Conservation (phyloP, 495 filamentous ascomycete species). For the Penicillium bialowiezense region DNA sequence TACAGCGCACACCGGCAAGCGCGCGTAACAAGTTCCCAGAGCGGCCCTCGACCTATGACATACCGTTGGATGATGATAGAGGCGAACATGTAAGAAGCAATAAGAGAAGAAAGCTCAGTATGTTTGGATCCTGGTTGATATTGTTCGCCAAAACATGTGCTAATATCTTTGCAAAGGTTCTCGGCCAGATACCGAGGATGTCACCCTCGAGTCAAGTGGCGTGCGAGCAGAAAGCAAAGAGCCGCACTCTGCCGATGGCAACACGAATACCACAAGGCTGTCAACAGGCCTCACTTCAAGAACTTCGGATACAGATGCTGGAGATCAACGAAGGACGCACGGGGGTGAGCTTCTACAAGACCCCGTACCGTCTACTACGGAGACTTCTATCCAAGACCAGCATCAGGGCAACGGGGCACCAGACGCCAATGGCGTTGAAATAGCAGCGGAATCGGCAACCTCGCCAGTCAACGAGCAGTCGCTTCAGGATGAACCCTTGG, state of each 20-base stretch:
- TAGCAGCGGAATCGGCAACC: not conserved
- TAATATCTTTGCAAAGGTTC: constrained; percentile 16
- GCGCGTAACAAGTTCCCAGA: constrained; percentile 24
- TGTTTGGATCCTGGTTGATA: not conserved
- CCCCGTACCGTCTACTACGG: not conserved
- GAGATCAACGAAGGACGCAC: not conserved
- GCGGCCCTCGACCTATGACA: constrained; percentile 26
- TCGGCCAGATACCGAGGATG: constrained; percentile 1
- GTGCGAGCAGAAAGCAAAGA: not conserved
- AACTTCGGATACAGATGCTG: not conserved
- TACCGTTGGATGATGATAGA: constrained; percentile 22
- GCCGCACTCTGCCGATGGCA: constrained; percentile 9
- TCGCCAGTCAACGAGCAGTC: not conserved
- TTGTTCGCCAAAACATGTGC: not conserved
- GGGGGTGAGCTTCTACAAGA: not conserved
- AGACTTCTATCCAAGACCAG: not conserved
- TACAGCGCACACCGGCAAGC: constrained; percentile 20
- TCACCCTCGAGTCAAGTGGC: not conserved
- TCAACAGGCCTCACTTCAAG: not conserved
- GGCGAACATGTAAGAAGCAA: constrained; percentile 17
- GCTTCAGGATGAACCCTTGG: not conserved
- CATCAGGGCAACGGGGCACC: not conserved
- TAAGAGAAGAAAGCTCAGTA: constrained; percentile 23
- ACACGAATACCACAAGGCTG: not conserved
- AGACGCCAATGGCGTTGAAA: not conserved